phyloP scores from a whole-genome alignment of 2,329 filamentous ascomycete genomes.

The Penicillium griseofulvum region DNA sequence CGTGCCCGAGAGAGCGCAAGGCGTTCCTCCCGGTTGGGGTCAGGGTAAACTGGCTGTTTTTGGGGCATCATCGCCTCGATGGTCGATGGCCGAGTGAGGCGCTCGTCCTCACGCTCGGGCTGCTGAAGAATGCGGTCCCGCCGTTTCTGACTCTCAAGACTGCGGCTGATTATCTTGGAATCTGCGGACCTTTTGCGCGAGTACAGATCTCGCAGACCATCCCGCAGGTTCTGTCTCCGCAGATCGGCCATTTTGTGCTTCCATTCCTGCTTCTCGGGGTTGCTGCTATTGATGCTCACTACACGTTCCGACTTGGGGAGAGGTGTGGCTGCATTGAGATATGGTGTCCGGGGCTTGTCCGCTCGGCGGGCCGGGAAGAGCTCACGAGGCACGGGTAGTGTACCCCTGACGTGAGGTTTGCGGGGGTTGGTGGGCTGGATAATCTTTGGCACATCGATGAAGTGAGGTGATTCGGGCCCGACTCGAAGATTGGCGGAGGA shows the following conservation, averaged over 20 bases:
- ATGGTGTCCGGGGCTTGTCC: constrained; percentile 61
- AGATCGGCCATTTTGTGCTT: constrained; percentile 69
- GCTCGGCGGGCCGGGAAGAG: constrained; percentile 65
- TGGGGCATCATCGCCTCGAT: constrained; percentile 51
- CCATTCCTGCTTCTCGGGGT: constrained; percentile 59
- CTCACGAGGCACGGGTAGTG: constrained; percentile 77
- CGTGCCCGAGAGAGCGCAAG: constrained; percentile 45
- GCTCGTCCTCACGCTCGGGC: constrained; percentile 72
- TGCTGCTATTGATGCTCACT: constrained; percentile 37
- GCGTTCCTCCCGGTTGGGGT: constrained; percentile 61
- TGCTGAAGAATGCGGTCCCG: constrained; percentile 56
- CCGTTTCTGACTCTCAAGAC: constrained; percentile 50
- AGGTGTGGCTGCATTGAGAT: constrained; percentile 61
- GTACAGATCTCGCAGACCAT: constrained; percentile 69
- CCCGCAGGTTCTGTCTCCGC: constrained; percentile 68
- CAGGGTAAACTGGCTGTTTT: constrained; percentile 54
- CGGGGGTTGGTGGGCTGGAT: constrained; percentile 64
- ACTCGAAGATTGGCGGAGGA: constrained; percentile 37
- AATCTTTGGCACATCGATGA: constrained; percentile 75
- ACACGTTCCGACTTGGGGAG: constrained; percentile 44
- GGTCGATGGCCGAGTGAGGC: constrained; percentile 68
- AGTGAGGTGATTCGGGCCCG: constrained; percentile 78
- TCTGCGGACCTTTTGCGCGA: constrained; percentile 56
- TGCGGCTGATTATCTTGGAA: constrained; percentile 38
- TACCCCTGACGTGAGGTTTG: constrained; percentile 63